A percentile compares a stretch with the other conserved stretches of the same genome.
Evolutionary conservation across 2,329 filamentous ascomycete species (phyloP).

Genomic region (Ciborinia camelliae): DNA sequence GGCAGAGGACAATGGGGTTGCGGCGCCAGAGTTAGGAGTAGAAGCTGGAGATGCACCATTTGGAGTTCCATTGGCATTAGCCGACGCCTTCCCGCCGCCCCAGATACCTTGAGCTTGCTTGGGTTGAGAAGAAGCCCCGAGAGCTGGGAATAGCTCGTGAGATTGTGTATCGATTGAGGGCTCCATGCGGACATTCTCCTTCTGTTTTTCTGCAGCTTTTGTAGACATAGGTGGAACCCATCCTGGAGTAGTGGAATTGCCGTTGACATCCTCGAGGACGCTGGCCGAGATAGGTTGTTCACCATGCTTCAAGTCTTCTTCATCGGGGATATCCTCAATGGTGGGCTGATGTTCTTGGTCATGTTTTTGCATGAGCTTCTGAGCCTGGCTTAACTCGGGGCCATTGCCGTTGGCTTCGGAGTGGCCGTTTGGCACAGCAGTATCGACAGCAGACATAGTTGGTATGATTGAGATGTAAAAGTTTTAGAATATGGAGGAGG

Average conservation of each 20-base stretch:
- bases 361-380: constrained; percentile 64
- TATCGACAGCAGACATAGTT: constrained; percentile 33
- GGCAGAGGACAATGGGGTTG: constrained; percentile 39
- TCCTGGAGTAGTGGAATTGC: constrained; percentile 46
- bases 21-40: constrained; percentile 59
- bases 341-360: constrained; percentile 56
- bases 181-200: constrained; percentile 46
- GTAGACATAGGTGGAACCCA: constrained; percentile 52
- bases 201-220: constrained; percentile 68
- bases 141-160: constrained; percentile 89
- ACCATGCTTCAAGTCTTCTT: constrained; percentile 67
- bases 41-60: constrained; percentile 46
- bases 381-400: constrained; percentile 36
- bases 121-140: constrained; percentile 66
- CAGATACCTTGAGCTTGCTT: constrained; percentile 68
- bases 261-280: constrained; percentile 38
- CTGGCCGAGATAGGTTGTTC: constrained; percentile 46
- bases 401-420: constrained; percentile 26
- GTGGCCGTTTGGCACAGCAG: constrained; percentile 25
- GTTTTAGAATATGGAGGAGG: constrained; percentile 14
- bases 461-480: neutral
- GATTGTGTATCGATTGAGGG: constrained; percentile 72
- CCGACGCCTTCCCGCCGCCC: constrained; percentile 62
- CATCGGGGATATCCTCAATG: constrained; percentile 78
- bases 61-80: constrained; percentile 53